phyloP scores from a whole-genome alignment of 352 stramenopile genomes.

The Blastocystis hominis region DNA sequence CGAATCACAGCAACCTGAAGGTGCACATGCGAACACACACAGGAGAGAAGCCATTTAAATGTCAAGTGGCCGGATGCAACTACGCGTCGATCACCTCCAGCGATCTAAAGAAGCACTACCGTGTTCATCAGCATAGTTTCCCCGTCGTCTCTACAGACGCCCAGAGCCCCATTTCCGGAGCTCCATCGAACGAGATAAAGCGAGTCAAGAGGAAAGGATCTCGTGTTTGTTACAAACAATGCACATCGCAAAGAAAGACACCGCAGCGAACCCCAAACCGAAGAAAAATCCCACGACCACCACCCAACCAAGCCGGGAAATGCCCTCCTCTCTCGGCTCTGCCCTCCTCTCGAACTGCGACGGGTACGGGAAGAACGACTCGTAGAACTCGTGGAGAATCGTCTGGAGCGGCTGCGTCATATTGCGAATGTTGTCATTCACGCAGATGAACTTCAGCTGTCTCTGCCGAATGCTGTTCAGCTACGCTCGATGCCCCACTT shows the following conservation, averaged over 20 bases:
- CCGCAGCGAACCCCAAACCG: neutral
- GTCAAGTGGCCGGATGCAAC: neutral
- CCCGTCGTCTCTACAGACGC: neutral
- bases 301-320: neutral
- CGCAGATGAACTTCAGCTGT: slow-evolving; percentile 85
- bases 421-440: slow-evolving; percentile 86
- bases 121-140: neutral
- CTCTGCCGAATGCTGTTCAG: slow-evolving; percentile 79
- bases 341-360: slow-evolving; percentile 77
- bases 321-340: neutral
- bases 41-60: slow-evolving; percentile 47
- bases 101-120: slow-evolving; percentile 46
- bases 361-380: slow-evolving; percentile 77
- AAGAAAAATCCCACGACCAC: neutral
- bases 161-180: neutral
- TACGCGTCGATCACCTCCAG: slow-evolving; percentile 46
- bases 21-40: slow-evolving; percentile 45
- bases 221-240: neutral
- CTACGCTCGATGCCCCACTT: slow-evolving; percentile 67
- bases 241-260: neutral
- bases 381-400: slow-evolving; percentile 80
- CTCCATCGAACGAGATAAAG: neutral
- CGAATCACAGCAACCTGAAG: slow-evolving; percentile 47
- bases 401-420: slow-evolving; percentile 71
- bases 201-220: neutral